A percentile compares a stretch with the other conserved stretches of the same genome.
Conservation (phyloP, 108 stramenopile genomes). For the Cyclotella baltica region DNA sequence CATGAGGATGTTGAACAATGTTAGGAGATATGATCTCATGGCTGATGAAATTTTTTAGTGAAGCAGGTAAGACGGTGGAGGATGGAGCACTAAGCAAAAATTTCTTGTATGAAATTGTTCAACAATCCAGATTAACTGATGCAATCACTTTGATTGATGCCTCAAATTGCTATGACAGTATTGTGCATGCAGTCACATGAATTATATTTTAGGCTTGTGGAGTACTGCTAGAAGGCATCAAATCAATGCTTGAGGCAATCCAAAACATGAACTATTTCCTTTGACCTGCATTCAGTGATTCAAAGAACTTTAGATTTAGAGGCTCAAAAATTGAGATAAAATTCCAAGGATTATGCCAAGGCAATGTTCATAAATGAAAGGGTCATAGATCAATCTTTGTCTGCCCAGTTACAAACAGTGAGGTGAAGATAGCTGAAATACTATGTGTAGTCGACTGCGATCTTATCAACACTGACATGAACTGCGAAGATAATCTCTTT, state of each 20-base stretch:
- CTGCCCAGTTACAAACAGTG: background rate
- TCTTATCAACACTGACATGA: slow-evolving; percentile 6
- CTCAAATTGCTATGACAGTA: slow-evolving; percentile 23
- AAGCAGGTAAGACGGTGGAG: slow-evolving; percentile 5
- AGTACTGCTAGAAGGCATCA: background rate
- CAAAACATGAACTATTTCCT: slow-evolving; percentile 28
- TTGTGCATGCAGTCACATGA: slow-evolving; percentile 7
- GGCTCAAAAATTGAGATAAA: slow-evolving; percentile 1
- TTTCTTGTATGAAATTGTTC: background rate
- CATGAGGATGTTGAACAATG: slow-evolving; percentile 19
- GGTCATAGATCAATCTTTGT: slow-evolving; percentile 2
- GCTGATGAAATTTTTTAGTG: slow-evolving; percentile 30
- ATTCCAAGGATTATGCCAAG: slow-evolving; percentile 16
- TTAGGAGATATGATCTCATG: slow-evolving; percentile 1
- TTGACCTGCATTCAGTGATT: slow-evolving; percentile 4
- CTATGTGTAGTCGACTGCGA: slow-evolving; percentile 15
- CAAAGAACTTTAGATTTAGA: background rate
- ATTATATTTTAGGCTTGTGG: slow-evolving; percentile 15
- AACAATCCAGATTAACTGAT: background rate
- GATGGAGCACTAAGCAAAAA: slow-evolving; percentile 17
- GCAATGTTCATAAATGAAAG: slow-evolving; percentile 19
- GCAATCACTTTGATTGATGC: slow-evolving; percentile 18
- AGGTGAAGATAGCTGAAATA: background rate
- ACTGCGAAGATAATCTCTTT: background rate
- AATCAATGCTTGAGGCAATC: slow-evolving; percentile 7